These are phyloP conservation scores for Daldinia caldariorum DNA, from an alignment of 495 filamentous ascomycete species.

Conservation along the genomic window DNA sequence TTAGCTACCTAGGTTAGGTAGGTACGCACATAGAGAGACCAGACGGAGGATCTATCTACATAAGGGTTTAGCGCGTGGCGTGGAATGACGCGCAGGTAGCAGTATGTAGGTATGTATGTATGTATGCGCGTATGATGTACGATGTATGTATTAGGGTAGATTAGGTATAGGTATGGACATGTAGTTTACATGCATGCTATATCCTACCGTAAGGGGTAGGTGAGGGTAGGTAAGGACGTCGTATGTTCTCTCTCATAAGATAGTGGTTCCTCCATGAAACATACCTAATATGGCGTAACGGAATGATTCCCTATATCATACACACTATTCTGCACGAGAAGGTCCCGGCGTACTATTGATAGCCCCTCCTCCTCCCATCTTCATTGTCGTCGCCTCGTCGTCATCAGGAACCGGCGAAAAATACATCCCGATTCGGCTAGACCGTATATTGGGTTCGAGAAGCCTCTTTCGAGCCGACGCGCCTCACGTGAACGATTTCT, in stretches of 20 bases:
- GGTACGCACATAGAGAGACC: background rate
- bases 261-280: background rate
- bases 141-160: background rate
- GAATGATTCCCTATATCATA: too few species aligned
- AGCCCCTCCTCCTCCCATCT: background rate
- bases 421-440: slow-evolving; percentile 9
- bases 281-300: too few species aligned
- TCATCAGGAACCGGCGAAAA: background rate
- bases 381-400: background rate
- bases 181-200: background rate
- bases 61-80: background rate
- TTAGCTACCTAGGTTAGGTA: too few species aligned
- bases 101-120: too few species aligned
- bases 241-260: slow-evolving; percentile 11
- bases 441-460: too few species aligned
- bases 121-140: too few species aligned
- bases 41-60: background rate
- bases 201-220: background rate
- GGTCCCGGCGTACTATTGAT: background rate
- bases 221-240: background rate
- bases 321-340: background rate
- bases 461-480: background rate
- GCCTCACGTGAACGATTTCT: background rate
- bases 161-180: background rate
- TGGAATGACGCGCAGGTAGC: slow-evolving; percentile 1